Conservation (phyloP, 768 basidiomycete genomes). For the Stropharia rugosoannulata region DNA sequence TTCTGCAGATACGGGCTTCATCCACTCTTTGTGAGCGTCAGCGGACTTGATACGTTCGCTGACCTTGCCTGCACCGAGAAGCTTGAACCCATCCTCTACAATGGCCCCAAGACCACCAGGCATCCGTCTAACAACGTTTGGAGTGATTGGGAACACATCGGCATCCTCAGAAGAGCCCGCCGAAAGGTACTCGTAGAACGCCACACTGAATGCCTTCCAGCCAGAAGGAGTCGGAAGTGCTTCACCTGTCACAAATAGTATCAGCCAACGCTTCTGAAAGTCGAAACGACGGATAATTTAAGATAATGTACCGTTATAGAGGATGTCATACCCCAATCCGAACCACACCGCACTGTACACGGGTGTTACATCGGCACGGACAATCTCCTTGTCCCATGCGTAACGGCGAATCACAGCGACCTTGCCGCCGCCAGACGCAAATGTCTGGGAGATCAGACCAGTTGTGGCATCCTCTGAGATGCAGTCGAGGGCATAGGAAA, state of each 20-base stretch:
- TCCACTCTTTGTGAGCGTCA: constrained; percentile 13
- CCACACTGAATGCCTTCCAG: constrained; percentile 28
- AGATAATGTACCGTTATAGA: constrained; percentile 22
- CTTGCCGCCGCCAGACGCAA: constrained; percentile 24
- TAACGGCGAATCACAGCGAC: constrained; percentile 28
- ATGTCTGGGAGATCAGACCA: constrained; percentile 28
- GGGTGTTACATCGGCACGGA: constrained; percentile 24
- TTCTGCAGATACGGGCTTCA: constrained; percentile 30
- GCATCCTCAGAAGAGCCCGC: constrained; percentile 14
- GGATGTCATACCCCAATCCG: constrained; percentile 30
- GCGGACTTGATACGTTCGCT: constrained; percentile 13
- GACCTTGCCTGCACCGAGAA: constrained; percentile 29
- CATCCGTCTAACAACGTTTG: constrained; percentile 30
- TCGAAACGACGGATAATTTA: neutral
- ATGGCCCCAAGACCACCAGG: constrained; percentile 28
- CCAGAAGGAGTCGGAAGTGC: constrained; percentile 19
- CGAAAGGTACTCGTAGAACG: constrained; percentile 30
- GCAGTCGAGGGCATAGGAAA: constrained; percentile 31
- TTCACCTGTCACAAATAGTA: constrained; percentile 14
- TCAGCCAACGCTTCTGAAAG: neutral
- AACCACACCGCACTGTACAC: constrained; percentile 32
- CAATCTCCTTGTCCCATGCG: constrained; percentile 23
- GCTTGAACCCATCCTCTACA: constrained; percentile 24
- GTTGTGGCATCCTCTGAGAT: constrained; percentile 32
- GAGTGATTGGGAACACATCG: constrained; percentile 21